phyloP scores from a whole-genome alignment of 352 stramenopile species.

The Pythium coloratum region DNA sequence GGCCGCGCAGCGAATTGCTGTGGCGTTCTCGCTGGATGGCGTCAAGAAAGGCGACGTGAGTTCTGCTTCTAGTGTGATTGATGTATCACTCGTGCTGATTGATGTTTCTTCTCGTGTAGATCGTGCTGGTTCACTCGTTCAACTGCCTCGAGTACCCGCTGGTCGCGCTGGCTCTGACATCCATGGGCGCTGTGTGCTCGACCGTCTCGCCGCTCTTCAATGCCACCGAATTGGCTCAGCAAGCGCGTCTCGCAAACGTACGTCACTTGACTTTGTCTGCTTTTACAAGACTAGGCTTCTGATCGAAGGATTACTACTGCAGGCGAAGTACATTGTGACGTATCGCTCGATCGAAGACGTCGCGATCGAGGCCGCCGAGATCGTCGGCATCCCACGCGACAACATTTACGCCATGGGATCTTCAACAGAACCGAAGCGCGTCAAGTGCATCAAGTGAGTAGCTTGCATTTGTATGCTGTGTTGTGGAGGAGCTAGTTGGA shows the following conservation, averaged over 20 bases:
- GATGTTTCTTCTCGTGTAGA: constrained; percentile 24
- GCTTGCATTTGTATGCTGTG: neutral
- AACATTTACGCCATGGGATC: constrained; percentile 93
- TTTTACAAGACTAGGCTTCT: too few species aligned
- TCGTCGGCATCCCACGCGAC: constrained; percentile 84
- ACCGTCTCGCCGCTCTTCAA: constrained; percentile 56
- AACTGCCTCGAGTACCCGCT: constrained; percentile 72
- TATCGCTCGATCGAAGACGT: constrained; percentile 46
- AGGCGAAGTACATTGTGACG: constrained; percentile 59
- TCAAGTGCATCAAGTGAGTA: constrained; percentile 40
- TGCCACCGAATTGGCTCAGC: constrained; percentile 42
- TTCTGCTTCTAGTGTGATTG: neutral
- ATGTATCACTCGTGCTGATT: neutral
- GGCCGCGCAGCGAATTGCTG: constrained; percentile 40
- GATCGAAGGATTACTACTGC: too few species aligned
- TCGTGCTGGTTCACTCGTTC: constrained; percentile 60
- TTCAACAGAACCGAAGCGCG: constrained; percentile 58
- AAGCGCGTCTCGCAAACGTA: constrained; percentile 48
- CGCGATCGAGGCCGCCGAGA: constrained; percentile 39
- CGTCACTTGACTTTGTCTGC: neutral
- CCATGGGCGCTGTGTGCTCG: constrained; percentile 55
- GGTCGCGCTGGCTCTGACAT: constrained; percentile 51
- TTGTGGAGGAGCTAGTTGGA: too few species aligned
- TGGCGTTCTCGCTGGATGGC: constrained; percentile 43
- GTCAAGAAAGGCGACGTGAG: constrained; percentile 49